Evolutionary conservation across 108 stramenopile genomes (phyloP).

Genomic region (Nitzschia sp.): DNA sequence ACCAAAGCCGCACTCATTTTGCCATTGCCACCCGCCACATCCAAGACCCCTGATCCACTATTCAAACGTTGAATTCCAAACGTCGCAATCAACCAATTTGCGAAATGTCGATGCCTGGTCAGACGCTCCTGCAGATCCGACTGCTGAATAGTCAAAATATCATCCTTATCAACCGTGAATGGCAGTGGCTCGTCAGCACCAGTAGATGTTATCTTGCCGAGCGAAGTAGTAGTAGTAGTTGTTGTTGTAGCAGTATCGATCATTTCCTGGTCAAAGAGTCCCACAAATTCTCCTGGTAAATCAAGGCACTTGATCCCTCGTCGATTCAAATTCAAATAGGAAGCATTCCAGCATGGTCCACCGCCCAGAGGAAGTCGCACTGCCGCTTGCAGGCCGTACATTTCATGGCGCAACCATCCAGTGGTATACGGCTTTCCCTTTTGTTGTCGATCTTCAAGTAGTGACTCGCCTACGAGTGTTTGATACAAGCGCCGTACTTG

Average conservation of each 20-base stretch:
- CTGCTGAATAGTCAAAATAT: constrained; percentile 17
- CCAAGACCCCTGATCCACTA: constrained; percentile 48
- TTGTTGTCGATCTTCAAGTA: not conserved
- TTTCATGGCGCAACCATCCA: constrained; percentile 17
- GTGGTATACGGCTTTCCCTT: constrained; percentile 5
- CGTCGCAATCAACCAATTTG: constrained; percentile 45
- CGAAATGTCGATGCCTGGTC: constrained; percentile 50
- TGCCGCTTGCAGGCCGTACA: not conserved
- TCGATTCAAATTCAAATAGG: constrained; percentile 1
- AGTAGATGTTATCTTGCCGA: not conserved
- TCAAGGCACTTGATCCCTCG: constrained; percentile 18
- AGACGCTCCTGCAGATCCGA: constrained; percentile 11
- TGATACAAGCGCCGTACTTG: not conserved
- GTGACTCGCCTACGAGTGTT: not conserved
- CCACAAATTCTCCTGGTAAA: constrained; percentile 4
- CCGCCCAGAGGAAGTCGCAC: not conserved
- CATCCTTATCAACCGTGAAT: constrained; percentile 5
- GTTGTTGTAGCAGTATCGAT: not conserved
- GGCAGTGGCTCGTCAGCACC: not conserved
- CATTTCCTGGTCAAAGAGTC: not conserved
- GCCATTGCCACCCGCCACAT: constrained; percentile 87
- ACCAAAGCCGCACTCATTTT: constrained; percentile 56
- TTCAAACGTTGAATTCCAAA: constrained; percentile 34
- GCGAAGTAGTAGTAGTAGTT: not conserved
- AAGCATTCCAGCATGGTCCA: not conserved